phyloP scores from a whole-genome alignment of 2,329 filamentous ascomycete species.

The Stagonosporopsis tanaceti region DNA sequence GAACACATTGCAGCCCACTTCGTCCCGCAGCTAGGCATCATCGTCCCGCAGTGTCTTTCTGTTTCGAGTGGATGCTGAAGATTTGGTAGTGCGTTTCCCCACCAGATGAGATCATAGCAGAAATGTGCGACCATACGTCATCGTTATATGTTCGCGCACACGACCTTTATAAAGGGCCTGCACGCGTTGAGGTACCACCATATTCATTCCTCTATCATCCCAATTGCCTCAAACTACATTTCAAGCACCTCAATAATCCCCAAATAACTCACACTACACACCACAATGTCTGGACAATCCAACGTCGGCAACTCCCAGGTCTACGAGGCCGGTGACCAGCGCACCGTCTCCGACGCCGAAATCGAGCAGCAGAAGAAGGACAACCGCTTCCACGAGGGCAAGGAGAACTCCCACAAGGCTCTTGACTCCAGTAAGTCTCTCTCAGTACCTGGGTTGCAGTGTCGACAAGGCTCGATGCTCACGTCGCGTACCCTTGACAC shows the following conservation, averaged over 20 bases:
- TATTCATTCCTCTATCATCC: conserved; percentile 6
- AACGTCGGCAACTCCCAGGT: conserved; percentile 71
- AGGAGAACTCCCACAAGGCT: conserved; percentile 71
- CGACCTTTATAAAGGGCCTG: conserved; percentile 23
- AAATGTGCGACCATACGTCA: conserved; percentile 27
- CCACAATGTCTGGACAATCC: conserved; percentile 63
- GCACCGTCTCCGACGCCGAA: conserved; percentile 65
- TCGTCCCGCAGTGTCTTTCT: conserved; percentile 18
- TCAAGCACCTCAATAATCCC: neutral
- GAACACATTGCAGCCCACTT: conserved; percentile 16
- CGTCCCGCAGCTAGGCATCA: conserved; percentile 19
- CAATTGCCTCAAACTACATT: conserved; percentile 1
- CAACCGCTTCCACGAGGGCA: conserved; percentile 75
- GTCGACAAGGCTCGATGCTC: neutral
- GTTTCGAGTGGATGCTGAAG: conserved; percentile 19
- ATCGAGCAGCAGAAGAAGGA: conserved; percentile 61
- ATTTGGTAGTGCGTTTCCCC: conserved; percentile 30
- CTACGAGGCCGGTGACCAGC: conserved; percentile 82
- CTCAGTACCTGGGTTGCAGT: too few species aligned
- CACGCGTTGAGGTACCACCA: conserved; percentile 5
- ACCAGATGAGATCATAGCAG: conserved; percentile 35
- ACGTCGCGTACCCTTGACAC: too few species aligned
- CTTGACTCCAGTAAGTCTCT: conserved; percentile 73
- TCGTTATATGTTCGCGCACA: conserved; percentile 20
- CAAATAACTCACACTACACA: conserved; percentile 11